A percentile compares a stretch with the other conserved stretches of the same genome.
Evolutionary conservation across 2,329 filamentous ascomycete species (phyloP).

Genomic region (Reticulascus tulasneorum): DNA sequence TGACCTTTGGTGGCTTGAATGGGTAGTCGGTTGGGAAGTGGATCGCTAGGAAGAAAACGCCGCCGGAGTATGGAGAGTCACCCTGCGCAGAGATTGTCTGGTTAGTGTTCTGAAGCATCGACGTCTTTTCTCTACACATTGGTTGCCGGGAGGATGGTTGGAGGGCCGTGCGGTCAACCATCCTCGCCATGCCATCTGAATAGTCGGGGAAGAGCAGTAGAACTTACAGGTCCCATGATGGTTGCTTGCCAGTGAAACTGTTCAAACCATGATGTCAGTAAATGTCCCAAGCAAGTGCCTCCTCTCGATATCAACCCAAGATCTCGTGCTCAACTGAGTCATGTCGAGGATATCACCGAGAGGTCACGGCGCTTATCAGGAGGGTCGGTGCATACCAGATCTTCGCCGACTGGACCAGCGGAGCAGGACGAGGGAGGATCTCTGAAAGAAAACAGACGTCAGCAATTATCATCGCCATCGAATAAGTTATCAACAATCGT

Average conservation of each 20-base stretch:
- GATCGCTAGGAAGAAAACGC: slow-evolving; percentile 98
- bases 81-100: slow-evolving; percentile 55
- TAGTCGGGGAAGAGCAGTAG: slow-evolving; percentile 6
- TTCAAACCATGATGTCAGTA: slow-evolving; percentile 10
- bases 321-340: slow-evolving; percentile 19
- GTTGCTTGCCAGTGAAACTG: slow-evolving; percentile 99
- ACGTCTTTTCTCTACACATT: neutral
- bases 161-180: too few species aligned
- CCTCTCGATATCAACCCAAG: neutral
- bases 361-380: slow-evolving; percentile 18
- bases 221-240: slow-evolving; percentile 98
- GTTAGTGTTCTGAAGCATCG: too few species aligned
- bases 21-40: slow-evolving; percentile 99
- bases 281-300: neutral
- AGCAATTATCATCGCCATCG: slow-evolving; percentile 18
- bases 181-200: too few species aligned
- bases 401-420: slow-evolving; percentile 92
- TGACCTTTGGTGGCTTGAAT: slow-evolving; percentile 99
- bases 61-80: slow-evolving; percentile 96
- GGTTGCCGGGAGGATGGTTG: neutral
- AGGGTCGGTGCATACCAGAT: slow-evolving; percentile 71
- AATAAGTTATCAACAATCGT: neutral
- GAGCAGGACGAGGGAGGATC: slow-evolving; percentile 99
- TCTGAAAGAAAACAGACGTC: slow-evolving; percentile 45
- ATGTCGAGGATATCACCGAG: slow-evolving; percentile 9